phyloP scores from a whole-genome alignment of 495 filamentous ascomycete genomes.

The Rhizodiscina lignyota region DNA sequence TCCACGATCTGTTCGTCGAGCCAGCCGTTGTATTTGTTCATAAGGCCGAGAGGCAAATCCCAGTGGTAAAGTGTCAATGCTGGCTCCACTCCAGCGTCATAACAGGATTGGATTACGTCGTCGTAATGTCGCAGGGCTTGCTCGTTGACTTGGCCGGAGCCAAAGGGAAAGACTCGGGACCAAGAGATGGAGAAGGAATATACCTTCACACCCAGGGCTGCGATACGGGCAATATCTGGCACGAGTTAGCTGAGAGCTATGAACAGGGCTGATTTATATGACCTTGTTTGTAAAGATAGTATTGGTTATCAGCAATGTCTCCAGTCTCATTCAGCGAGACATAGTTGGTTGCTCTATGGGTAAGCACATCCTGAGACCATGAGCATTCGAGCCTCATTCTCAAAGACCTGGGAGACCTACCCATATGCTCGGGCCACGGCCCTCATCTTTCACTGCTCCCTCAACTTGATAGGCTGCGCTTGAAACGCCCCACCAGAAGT shows the following conservation, averaged over 20 bases:
- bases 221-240: conserved; percentile 25
- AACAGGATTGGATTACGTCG: conserved; percentile 24
- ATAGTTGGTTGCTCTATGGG: conserved; percentile 18
- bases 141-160: conserved; percentile 25
- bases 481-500: conserved; percentile 18
- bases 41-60: conserved; percentile 28
- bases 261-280: no score
- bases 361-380: no score
- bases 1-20: conserved; percentile 20
- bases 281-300: conserved; percentile 30
- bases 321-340: conserved; percentile 25
- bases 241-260: no score
- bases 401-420: no score
- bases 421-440: conserved; percentile 16
- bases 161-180: conserved; percentile 27
- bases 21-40: conserved; percentile 29
- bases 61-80: conserved; percentile 28
- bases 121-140: conserved; percentile 25
- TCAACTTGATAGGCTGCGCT: conserved; percentile 19
- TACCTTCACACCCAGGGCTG: conserved; percentile 20
- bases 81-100: conserved; percentile 24
- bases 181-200: conserved; percentile 27
- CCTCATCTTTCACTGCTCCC: conserved; percentile 15
- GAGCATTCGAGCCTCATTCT: no score
- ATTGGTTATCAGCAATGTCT: conserved; percentile 25